Base-by-base conservation (phyloP, 1,284 basidiomycete species). In the Cutaneotrichosporon sp. region DNA sequence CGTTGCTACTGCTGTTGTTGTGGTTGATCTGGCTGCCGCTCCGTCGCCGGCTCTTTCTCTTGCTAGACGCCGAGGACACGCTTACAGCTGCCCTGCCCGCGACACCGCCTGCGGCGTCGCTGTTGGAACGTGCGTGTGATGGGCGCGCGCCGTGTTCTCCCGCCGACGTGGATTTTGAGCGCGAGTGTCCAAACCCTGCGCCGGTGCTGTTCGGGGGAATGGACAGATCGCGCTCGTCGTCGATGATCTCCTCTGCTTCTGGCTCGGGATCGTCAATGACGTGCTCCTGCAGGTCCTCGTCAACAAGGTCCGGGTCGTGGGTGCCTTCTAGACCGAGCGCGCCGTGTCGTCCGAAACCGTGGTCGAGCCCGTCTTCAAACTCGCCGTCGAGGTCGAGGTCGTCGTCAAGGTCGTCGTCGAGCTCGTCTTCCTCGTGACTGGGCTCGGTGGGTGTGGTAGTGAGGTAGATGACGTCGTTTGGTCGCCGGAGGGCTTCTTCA, bases 391-490 rank as follows among this genome's bases (percentile, higher is more conserved):
- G 35, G 35, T 35, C 48, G 30, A 21, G 22, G 17, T 49, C 33
- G 2, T 15, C 18, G n/a, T 43, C 21, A n/a, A 14, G 15, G 30
- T 54, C 37, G 17, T 51, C 47, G 40, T 46, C 22, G 34, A 53
- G 18, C 36, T 52, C 15, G 49, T 41, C 41, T 53, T 60, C 34
- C 52, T 44, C 20, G 37, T 34, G 46, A 8, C 58, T 58, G 49
- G 52, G 46, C 17, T 36, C 46, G 49, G 17, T 36, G 23, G 61
- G 52, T 15, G 57, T 53, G 30, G 52, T 62, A n/a, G 59, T 59
- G 30, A 72, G 54, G 52, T 62, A 72, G 30, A 67, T 55, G 20
- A 68, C 69, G 14, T 61, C 52, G 46, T 61, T 44, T 2, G 68
- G 62, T 34, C 65, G 55, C 1, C 61, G 49, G 9, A 70, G 55